These are phyloP conservation scores for Didymella pomorum DNA, from an alignment of 2,329 filamentous ascomycete genomes.

Conservation along the genomic window DNA sequence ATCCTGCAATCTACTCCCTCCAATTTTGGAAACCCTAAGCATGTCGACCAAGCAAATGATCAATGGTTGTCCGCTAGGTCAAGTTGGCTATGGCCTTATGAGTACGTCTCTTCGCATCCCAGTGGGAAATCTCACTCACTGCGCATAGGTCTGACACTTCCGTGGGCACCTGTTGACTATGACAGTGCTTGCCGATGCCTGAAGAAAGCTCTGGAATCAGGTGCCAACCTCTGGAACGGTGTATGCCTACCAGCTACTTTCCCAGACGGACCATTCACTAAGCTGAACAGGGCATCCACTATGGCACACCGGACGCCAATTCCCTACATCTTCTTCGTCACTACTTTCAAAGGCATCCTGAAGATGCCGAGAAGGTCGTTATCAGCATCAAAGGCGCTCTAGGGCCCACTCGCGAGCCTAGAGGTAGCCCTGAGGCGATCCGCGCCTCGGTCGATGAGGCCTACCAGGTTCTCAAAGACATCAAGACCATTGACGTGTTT, in stretches of 20 bases:
- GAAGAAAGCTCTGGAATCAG: conserved; percentile 1
- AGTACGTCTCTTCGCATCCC: neutral
- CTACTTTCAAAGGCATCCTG: conserved; percentile 61
- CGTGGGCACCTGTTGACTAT: neutral
- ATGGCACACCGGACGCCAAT: conserved; percentile 57
- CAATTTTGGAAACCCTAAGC: neutral
- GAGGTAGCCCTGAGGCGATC: conserved; percentile 53
- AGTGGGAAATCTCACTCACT: neutral
- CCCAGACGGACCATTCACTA: neutral
- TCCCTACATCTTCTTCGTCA: conserved; percentile 58
- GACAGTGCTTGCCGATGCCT: neutral
- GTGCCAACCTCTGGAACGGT: conserved; percentile 6
- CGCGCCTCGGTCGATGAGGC: conserved; percentile 56
- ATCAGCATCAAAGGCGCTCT: conserved; percentile 60
- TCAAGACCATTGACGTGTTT: conserved; percentile 59
- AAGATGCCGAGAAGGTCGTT: conserved; percentile 58
- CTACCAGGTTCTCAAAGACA: conserved; percentile 54
- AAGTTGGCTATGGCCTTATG: neutral
- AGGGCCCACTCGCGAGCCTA: conserved; percentile 43
- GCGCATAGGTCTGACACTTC: neutral
- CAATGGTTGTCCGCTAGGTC: neutral
- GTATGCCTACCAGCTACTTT: neutral
- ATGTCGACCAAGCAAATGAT: neutral
- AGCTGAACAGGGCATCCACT: conserved; percentile 28
- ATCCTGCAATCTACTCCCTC: neutral